Conservation (phyloP, 345 rosid genomes). For the Euphorbia pulcherrima region DNA sequence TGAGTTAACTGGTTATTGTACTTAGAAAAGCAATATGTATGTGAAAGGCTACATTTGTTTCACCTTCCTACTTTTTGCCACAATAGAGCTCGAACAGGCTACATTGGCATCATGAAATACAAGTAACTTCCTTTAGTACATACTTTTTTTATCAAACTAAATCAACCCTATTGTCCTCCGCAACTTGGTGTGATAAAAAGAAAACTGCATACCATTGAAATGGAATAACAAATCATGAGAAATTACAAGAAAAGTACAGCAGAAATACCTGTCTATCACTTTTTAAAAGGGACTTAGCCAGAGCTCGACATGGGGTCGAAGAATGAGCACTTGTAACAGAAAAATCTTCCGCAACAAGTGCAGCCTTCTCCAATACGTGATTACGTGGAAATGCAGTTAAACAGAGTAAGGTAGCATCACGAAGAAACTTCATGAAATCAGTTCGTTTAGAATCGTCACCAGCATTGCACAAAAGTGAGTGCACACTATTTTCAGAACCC, state of each 20-base stretch:
- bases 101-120: background rate
- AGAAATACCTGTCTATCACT: conserved; percentile 78
- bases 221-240: background rate
- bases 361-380: conserved; percentile 72
- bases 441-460: conserved; percentile 44
- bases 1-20: background rate
- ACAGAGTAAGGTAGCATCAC: conserved; percentile 73
- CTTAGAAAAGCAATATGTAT: background rate
- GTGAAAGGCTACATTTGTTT: background rate
- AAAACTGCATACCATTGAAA: background rate
- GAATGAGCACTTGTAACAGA: conserved; percentile 53
- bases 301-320: conserved; percentile 65
- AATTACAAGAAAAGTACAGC: conserved; percentile 9
- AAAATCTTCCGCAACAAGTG: conserved; percentile 83
- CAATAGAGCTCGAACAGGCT: background rate
- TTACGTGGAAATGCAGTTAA: conserved; percentile 78
- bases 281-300: conserved; percentile 88
- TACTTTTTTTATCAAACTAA: too few species aligned
- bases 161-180: background rate
- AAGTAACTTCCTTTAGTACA: background rate
- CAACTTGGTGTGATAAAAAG: background rate
- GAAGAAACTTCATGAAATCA: conserved; percentile 72
- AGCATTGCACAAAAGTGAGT: conserved; percentile 41
- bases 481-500: conserved; percentile 40
- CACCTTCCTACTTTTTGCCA: background rate